A percentile compares a stretch with the other conserved stretches of the same genome.
These are phyloP conservation scores for Euphrasia confusa DNA, from an alignment of 257 asterid genomes.

Conservation along the genomic window DNA sequence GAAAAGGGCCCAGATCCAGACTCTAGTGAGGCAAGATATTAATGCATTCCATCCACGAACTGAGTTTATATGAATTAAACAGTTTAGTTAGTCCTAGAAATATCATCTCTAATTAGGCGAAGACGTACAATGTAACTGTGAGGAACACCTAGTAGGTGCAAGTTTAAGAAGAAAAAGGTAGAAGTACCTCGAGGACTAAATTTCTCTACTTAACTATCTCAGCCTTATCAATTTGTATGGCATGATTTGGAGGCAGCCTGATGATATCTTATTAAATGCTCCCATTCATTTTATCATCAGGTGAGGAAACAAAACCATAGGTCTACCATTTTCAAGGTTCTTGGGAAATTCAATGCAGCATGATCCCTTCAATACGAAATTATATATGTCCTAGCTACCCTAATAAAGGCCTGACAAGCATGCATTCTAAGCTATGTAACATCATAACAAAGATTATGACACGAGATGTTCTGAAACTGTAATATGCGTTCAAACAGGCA, in stretches of 20 bases:
- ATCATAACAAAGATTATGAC: constrained; percentile 8
- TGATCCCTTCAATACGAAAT: not conserved
- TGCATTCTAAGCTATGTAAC: constrained; percentile 6
- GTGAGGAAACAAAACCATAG: constrained; percentile 3
- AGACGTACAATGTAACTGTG: not conserved
- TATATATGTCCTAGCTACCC: not conserved
- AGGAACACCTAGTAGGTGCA: not conserved
- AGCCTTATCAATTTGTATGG: not conserved
- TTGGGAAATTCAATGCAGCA: not conserved
- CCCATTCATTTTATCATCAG: not conserved
- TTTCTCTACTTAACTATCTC: not conserved
- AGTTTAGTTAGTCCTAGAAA: not conserved
- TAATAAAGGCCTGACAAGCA: not conserved
- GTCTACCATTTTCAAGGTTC: not conserved
- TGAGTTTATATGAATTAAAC: not conserved
- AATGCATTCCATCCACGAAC: not conserved
- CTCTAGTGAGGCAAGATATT: constrained; percentile 14
- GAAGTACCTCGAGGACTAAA: not conserved
- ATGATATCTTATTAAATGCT: not conserved
- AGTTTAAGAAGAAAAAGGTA: constrained; percentile 9
- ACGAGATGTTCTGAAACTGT: constrained; percentile 16
- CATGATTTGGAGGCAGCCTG: constrained; percentile 6
- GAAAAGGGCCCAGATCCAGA: constrained; percentile 15
- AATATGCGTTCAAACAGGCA: constrained; percentile 10
- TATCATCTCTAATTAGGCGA: not conserved